These are phyloP conservation scores for Elymus sibiricus DNA, from an alignment of 176 grass and related monocot species.

Conservation along the genomic window DNA sequence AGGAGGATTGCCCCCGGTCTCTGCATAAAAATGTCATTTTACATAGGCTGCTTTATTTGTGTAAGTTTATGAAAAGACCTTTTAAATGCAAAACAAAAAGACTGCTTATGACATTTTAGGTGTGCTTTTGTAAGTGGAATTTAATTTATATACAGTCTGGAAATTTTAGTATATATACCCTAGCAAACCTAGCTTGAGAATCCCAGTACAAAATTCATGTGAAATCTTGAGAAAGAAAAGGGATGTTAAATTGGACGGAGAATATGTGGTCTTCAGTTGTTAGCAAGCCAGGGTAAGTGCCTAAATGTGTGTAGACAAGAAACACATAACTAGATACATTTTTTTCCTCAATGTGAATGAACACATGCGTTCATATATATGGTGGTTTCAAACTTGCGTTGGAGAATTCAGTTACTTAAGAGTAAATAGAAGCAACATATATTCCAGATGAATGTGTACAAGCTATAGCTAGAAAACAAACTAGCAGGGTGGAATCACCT, in stretches of 20 bases:
- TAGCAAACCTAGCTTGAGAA: background rate
- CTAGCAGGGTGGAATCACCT: constrained; percentile 44
- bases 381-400: background rate
- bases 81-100: background rate
- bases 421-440: background rate
- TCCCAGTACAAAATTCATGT: background rate
- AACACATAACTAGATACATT: background rate
- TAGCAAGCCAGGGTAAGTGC: background rate
- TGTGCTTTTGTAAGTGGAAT: background rate
- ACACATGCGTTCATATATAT: background rate
- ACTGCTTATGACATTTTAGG: background rate
- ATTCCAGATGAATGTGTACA: background rate
- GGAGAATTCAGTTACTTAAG: background rate
- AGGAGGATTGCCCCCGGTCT: too few species aligned
- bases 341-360: background rate
- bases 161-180: background rate
- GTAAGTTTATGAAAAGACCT: background rate
- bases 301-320: background rate
- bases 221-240: background rate
- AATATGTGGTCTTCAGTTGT: background rate
- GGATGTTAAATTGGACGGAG: background rate
- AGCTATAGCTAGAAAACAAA: background rate
- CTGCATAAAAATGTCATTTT: background rate
- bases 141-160: background rate
- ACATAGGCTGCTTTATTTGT: background rate